Evolutionary conservation across 208 protist genomes (phyloP), one percentile per base, ranked within the genome.

Genomic region (Trypanosoma mega): DNA sequence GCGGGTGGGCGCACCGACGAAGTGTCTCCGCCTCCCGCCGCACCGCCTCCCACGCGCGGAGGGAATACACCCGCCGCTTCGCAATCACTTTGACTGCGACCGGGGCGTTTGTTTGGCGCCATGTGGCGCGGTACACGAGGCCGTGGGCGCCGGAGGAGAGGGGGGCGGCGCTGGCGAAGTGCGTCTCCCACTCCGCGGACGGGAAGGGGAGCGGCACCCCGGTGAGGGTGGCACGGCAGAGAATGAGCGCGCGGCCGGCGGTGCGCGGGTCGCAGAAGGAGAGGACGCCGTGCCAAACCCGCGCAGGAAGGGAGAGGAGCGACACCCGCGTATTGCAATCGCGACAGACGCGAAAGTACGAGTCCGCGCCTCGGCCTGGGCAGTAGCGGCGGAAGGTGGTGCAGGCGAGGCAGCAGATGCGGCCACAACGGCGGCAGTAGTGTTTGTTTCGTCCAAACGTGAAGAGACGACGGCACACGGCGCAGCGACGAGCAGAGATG

Each of bases 41-140:
- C 39, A 84, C 70, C 52, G 71, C 65, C n/a, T 63, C 46, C 76
- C 80, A 84, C 48, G 61, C 77, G 12, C 63, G 51, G 24, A 81
- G 7, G 9, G 74, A 83, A 31, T 76, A 84, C n/a, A 87, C 59
- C 23, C 37, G 61, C 3, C 63, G 61, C 61, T 87, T 87, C 16
- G 78, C 57, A 20, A 87, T 70, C 0, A 72, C 52, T 46, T 82
- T 83, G 23, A 87, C 68, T 0, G 74, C 74, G 1, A 87, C 80
- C 11, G 58, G 64, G n/a, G 57, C 52, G 27, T 64, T 55, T 23
- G 74, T 60, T 18, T 56, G 55, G 11, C 64, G 66, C 47, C 80
- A 16, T 12, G 49, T 69, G 6, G 78, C 59, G 7, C 50, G 39
- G 56, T 73, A 82, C 6, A 82, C 79, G 16, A 68, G 60, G 45